Evolutionary conservation across 2,329 filamentous ascomycete genomes (phyloP).

Genomic region (Fusarium keratoplasticum): DNA sequence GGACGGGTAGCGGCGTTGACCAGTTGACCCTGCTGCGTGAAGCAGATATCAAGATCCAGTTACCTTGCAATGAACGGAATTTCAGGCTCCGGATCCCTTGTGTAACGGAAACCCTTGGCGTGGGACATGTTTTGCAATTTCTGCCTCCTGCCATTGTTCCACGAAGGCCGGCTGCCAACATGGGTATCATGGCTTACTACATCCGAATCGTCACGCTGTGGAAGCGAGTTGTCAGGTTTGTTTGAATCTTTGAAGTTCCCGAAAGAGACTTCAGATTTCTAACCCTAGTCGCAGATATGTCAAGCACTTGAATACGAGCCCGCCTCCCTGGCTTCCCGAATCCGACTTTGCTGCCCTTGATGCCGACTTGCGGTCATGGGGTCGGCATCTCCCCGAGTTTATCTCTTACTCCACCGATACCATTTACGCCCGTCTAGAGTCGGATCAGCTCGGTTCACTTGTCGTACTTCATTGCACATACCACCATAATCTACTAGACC

Average conservation of each 20-base stretch:
- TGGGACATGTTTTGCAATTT: conserved; percentile 55
- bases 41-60: conserved; percentile 55
- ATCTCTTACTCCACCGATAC: conserved; percentile 57
- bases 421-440: conserved; percentile 59
- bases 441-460: conserved; percentile 58
- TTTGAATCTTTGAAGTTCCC: conserved; percentile 18
- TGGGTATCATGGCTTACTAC: conserved; percentile 59
- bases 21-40: conserved; percentile 54
- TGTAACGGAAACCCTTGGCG: conserved; percentile 54
- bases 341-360: conserved; percentile 57
- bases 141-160: conserved; percentile 54
- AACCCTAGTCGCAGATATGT: conserved; percentile 50
- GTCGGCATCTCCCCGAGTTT: conserved; percentile 56
- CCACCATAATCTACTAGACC: conserved; percentile 58
- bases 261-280: not conserved
- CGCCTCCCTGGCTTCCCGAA: conserved; percentile 57
- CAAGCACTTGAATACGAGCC: conserved; percentile 53
- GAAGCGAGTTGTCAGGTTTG: conserved; percentile 54
- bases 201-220: conserved; percentile 55
- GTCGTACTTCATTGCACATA: conserved; percentile 60
- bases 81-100: conserved; percentile 55
- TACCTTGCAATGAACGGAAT: conserved; percentile 55
- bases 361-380: conserved; percentile 55
- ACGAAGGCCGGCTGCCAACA: conserved; percentile 54
- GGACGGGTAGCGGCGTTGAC: conserved; percentile 54